A percentile compares a stretch with the other conserved stretches of the same genome.
Conservation (phyloP, 1,139 yeast genomes). For the Candida gigantensis region DNA sequence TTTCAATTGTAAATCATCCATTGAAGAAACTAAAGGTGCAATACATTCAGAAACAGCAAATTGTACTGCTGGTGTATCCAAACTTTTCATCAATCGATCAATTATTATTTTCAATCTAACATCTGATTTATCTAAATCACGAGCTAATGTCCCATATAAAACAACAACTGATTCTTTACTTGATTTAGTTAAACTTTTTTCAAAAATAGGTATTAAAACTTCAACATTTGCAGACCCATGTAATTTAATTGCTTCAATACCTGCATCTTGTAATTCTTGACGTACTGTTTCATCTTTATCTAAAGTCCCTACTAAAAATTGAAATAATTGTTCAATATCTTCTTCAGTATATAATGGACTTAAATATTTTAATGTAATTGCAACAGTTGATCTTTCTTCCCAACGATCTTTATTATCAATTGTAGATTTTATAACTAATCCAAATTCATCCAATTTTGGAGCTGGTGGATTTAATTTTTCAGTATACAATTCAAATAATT, state of each 20-base stretch:
- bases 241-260: conserved; percentile 62
- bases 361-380: conserved; percentile 62
- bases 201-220: conserved; percentile 74
- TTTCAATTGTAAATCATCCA: conserved; percentile 51
- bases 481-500: conserved; percentile 55
- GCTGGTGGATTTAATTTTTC: conserved; percentile 74
- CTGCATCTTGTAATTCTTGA: conserved; percentile 88
- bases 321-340: conserved; percentile 52
- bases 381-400: conserved; percentile 84
- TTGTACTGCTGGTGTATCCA: conserved; percentile 87
- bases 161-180: conserved; percentile 82
- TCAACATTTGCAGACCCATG: conserved; percentile 72
- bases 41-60: conserved; percentile 82
- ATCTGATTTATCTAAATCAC: conserved; percentile 70
- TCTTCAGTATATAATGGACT: conserved; percentile 47
- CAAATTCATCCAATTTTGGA: conserved; percentile 74
- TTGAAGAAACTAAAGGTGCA: conserved; percentile 72
- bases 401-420: conserved; percentile 69
- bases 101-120: conserved; percentile 64
- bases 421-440: conserved; percentile 68
- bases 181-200: conserved; percentile 52
- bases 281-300: conserved; percentile 75
- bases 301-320: conserved; percentile 63
- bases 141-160: conserved; percentile 84
- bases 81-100: conserved; percentile 67